A percentile compares a stretch with the other conserved stretches of the same genome.
Evolutionary conservation across 148 eudicot genomes (phyloP).

Genomic region (Chenopodium suecicum): DNA sequence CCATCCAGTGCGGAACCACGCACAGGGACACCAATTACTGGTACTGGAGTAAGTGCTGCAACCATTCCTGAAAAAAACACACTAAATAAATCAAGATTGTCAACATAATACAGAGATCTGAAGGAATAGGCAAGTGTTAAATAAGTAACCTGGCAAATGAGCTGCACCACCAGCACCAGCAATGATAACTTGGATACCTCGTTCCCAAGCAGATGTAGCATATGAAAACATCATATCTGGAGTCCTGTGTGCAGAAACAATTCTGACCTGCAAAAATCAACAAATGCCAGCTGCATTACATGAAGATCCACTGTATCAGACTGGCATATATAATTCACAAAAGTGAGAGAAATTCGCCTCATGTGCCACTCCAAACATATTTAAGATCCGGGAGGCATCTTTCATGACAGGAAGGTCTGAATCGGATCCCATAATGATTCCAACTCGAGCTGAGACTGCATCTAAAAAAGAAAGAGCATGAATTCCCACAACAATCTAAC

Average conservation of each 20-base stretch:
- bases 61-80: constrained; percentile 68
- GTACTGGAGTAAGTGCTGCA: constrained; percentile 91
- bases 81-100: not conserved
- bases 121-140: constrained; percentile 2
- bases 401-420: constrained; percentile 97
- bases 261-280: constrained; percentile 53
- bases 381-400: constrained; percentile 67
- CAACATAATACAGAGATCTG: not conserved
- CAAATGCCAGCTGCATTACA: constrained; percentile 1
- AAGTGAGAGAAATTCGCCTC: constrained; percentile 48
- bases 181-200: constrained; percentile 84
- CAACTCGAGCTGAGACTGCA: constrained; percentile 65
- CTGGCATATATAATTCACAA: not conserved
- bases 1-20: constrained; percentile 83
- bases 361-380: constrained; percentile 56
- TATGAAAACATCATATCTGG: constrained; percentile 74
- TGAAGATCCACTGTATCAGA: not conserved
- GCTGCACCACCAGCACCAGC: constrained; percentile 99
- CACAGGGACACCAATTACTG: constrained; percentile 95
- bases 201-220: constrained; percentile 63
- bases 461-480: constrained; percentile 20
- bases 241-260: constrained; percentile 83
- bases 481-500: not conserved
- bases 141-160: constrained; percentile 84
- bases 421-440: constrained; percentile 96